Evolutionary conservation across 305 asterid genomes (phyloP).

Genomic region (Solanum aculeatissimum): DNA sequence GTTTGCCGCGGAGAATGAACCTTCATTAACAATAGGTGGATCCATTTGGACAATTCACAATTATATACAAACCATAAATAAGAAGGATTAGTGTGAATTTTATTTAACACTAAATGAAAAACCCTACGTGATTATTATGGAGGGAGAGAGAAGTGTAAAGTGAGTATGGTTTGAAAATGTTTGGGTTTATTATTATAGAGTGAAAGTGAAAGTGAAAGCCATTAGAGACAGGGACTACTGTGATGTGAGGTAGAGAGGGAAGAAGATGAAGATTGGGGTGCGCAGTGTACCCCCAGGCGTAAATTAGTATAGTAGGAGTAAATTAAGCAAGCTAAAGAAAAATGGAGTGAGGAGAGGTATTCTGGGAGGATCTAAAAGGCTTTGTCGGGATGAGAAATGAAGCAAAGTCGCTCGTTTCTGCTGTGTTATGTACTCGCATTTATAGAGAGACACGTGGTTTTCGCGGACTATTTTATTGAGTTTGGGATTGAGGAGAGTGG

Average conservation of each 20-base stretch:
- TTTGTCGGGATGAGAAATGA: neutral
- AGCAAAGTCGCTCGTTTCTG: neutral
- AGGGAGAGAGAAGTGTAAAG: neutral
- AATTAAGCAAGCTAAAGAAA: neutral
- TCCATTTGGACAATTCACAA: conserved; percentile 34
- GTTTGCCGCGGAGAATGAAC: conserved; percentile 60
- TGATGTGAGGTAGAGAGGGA: conserved; percentile 19
- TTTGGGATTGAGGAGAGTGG: neutral
- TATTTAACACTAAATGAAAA: neutral
- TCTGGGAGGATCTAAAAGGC: conserved; percentile 2
- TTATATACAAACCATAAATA: neutral
- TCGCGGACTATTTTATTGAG: neutral
- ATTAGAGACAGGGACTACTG: conserved; percentile 5
- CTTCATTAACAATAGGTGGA: conserved; percentile 66
- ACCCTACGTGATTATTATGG: neutral
- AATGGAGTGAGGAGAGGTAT: neutral
- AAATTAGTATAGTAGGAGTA: conserved; percentile 11
- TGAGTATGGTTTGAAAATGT: neutral
- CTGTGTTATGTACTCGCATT: neutral
- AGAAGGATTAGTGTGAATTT: neutral
- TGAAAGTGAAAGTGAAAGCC: conserved; percentile 7
- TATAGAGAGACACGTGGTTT: neutral
- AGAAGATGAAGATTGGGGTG: conserved; percentile 18
- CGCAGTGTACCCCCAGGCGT: conserved; percentile 22
- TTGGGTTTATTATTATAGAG: neutral